Conservation (phyloP, 2,329 filamentous ascomycete species). For the Endocalyx cinctus region DNA sequence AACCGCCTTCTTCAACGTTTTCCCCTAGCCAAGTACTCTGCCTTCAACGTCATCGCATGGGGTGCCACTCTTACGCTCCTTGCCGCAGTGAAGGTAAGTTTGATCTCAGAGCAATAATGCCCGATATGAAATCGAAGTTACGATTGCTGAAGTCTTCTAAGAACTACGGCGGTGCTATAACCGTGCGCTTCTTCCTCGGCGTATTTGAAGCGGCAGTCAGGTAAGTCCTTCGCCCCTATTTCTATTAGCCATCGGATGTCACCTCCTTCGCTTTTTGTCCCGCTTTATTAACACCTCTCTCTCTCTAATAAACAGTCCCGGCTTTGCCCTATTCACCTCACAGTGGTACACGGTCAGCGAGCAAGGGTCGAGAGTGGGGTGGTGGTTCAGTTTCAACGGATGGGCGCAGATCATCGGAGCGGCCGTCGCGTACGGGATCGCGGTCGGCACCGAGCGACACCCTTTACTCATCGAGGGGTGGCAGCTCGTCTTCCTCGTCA, state of each 20-base stretch:
- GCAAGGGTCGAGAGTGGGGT: constrained; percentile 23
- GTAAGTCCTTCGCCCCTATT: too few species aligned
- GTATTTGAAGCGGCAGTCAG: constrained; percentile 33
- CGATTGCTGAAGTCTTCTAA: too few species aligned
- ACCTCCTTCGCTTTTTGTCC: too few species aligned
- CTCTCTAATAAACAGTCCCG: too few species aligned
- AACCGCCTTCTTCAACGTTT: constrained; percentile 59
- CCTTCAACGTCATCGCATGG: constrained; percentile 61
- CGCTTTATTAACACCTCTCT: too few species aligned
- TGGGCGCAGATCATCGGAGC: constrained; percentile 36
- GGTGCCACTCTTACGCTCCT: constrained; percentile 33
- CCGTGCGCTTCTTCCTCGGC: constrained; percentile 37
- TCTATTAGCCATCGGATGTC: too few species aligned
- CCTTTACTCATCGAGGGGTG: constrained; percentile 51
- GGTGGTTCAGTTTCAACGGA: constrained; percentile 29
- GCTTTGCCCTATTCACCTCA: constrained; percentile 27
- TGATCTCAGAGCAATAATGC: not conserved
- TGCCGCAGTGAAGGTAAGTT: constrained; percentile 28
- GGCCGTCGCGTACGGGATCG: constrained; percentile 36
- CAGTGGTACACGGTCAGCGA: constrained; percentile 28
- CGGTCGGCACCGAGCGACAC: constrained; percentile 42
- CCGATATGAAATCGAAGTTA: not conserved
- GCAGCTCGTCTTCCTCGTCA: constrained; percentile 58
- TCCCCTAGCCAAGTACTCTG: constrained; percentile 63
- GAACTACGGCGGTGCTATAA: constrained; percentile 33